A percentile compares a stretch with the other conserved stretches of the same genome.
phyloP scores from a whole-genome alignment of 2,329 filamentous ascomycete species.

The Alternaria solani region DNA sequence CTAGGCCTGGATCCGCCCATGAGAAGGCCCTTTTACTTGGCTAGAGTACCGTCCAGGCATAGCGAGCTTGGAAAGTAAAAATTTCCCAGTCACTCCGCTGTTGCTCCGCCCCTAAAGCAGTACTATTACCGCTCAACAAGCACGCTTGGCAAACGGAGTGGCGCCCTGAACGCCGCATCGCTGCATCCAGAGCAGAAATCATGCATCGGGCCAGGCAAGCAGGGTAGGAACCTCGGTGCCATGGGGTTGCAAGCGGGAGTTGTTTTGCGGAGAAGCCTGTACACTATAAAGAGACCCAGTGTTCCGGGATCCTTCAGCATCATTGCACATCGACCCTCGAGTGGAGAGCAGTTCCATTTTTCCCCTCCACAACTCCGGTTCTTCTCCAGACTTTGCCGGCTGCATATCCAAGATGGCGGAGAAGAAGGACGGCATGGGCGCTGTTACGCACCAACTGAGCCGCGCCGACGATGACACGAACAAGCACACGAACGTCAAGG shows the following conservation, averaged over 20 bases:
- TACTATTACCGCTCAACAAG: slow-evolving; percentile 22
- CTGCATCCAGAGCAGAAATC: slow-evolving; percentile 10
- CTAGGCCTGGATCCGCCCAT: slow-evolving; percentile 26
- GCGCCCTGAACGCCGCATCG: slow-evolving; percentile 17
- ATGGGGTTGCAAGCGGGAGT: slow-evolving; percentile 11
- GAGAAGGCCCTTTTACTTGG: slow-evolving; percentile 11
- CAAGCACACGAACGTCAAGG: slow-evolving; percentile 33
- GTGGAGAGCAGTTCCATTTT: slow-evolving; percentile 9
- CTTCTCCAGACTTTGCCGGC: not conserved
- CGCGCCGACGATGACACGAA: slow-evolving; percentile 31
- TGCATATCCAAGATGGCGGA: slow-evolving; percentile 26
- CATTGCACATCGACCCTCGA: slow-evolving; percentile 7
- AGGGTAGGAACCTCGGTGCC: slow-evolving; percentile 28
- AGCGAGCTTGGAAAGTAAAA: not conserved
- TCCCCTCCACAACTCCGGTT: slow-evolving; percentile 7
- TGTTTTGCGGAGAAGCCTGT: slow-evolving; percentile 37
- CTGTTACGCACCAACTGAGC: slow-evolving; percentile 37
- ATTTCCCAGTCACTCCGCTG: slow-evolving; percentile 4
- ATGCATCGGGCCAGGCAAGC: slow-evolving; percentile 26
- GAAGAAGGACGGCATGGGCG: slow-evolving; percentile 29
- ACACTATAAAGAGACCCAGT: slow-evolving; percentile 35
- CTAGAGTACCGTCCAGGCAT: slow-evolving; percentile 2
- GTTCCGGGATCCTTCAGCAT: slow-evolving; percentile 18
- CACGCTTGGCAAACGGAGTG: slow-evolving; percentile 33
- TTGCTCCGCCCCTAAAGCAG: slow-evolving; percentile 15